Percentiles rank a stretch among this genome's conserved stretches.
Conservation (phyloP, 2,329 filamentous ascomycete species). For the Achaetomium macrosporum region DNA sequence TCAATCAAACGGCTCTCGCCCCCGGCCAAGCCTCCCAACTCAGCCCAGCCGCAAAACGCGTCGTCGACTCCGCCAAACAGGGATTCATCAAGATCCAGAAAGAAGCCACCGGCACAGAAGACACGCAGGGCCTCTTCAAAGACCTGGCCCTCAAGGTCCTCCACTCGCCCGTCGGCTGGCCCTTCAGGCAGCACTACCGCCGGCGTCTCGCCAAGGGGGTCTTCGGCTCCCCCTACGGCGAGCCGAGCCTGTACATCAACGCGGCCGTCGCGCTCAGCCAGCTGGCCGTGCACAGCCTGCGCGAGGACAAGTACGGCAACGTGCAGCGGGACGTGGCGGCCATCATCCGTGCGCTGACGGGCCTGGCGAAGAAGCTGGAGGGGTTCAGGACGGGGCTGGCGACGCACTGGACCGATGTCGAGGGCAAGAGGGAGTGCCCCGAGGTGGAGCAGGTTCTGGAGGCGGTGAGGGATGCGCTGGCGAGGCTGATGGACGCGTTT, state of each 20-base stretch:
- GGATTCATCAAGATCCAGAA: conserved; percentile 50
- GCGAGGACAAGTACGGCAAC: conserved; percentile 77
- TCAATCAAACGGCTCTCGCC: conserved; percentile 39
- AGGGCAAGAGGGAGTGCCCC: conserved; percentile 46
- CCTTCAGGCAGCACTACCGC: conserved; percentile 66
- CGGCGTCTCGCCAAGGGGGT: conserved; percentile 61
- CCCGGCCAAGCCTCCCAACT: conserved; percentile 46
- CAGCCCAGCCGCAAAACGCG: conserved; percentile 47
- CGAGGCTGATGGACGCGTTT: conserved; percentile 63
- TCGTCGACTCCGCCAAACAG: conserved; percentile 42
- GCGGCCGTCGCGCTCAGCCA: conserved; percentile 64
- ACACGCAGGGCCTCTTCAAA: conserved; percentile 43
- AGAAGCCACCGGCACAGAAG: conserved; percentile 45
- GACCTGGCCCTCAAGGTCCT: conserved; percentile 42
- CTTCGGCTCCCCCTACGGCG: conserved; percentile 67
- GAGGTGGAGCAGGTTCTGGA: conserved; percentile 68
- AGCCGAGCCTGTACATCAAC: conserved; percentile 62
- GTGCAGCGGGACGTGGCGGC: conserved; percentile 75
- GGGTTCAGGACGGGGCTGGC: conserved; percentile 54
- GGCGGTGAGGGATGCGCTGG: conserved; percentile 59
- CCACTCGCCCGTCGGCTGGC: conserved; percentile 52
- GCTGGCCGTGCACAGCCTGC: conserved; percentile 66
- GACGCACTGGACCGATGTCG: conserved; percentile 74
- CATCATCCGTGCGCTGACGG: conserved; percentile 68
- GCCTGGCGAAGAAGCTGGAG: conserved; percentile 63